Percentiles rank a stretch among this genome's conserved stretches.
Conservation (phyloP, 345 rosid genomes). For the Eucalyptus erythrocorys region DNA sequence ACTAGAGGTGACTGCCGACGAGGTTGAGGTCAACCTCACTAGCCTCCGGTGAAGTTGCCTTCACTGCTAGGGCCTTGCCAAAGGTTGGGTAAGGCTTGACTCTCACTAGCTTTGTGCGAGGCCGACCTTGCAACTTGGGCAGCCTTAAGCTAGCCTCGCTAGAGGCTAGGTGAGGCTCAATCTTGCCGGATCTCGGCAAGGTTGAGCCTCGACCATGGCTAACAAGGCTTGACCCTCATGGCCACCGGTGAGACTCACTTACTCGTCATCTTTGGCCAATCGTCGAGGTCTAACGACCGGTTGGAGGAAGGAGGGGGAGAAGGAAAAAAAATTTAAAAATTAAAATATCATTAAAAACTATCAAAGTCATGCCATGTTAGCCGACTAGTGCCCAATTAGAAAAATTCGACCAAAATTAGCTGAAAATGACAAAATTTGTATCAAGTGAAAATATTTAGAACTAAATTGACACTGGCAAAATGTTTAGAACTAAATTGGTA, state of each 20-base stretch:
- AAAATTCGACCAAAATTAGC: no score
- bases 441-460: accelerated
- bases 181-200: accelerated
- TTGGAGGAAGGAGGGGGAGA: no score
- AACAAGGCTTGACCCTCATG: no score
- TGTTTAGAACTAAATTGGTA: accelerated
- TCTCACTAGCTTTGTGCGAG: no score
- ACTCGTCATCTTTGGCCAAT: accelerated
- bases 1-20: accelerated
- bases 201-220: no score
- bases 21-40: accelerated
- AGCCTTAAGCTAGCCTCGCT: accelerated
- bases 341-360: no score
- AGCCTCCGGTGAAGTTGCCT: no score
- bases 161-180: accelerated
- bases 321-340: no score
- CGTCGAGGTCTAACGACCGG: accelerated
- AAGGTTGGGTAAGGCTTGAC: no score
- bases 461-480: accelerated
- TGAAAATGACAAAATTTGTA: accelerated
- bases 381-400: accelerated
- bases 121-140: accelerated
- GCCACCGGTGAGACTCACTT: no score
- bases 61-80: no score
- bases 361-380: accelerated